These are phyloP conservation scores for Paracorniculantispora psalliotae DNA, from an alignment of 2,329 filamentous ascomycete genomes.

Conservation along the genomic window DNA sequence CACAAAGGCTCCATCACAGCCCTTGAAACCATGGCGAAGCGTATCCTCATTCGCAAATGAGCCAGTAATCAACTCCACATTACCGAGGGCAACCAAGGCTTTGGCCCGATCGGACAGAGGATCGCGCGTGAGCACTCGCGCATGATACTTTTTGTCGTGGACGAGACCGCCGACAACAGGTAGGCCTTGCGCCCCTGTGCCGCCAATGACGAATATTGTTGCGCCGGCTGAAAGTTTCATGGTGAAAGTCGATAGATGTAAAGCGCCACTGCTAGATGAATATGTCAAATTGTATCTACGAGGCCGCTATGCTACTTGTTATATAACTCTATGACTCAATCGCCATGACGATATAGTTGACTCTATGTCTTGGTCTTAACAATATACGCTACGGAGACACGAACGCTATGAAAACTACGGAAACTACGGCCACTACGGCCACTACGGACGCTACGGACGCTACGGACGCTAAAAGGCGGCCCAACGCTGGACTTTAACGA, in stretches of 20 bases:
- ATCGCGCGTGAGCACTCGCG: constrained; percentile 45
- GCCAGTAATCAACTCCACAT: constrained; percentile 43
- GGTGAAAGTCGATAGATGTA: neutral
- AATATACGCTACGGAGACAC: neutral
- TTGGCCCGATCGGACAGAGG: constrained; percentile 34
- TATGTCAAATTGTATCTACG: neutral
- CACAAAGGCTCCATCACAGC: constrained; percentile 44
- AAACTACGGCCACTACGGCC: neutral
- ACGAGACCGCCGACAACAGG: constrained; percentile 40
- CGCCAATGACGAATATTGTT: constrained; percentile 38
- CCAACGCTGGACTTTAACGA: too few species aligned
- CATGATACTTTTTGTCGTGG: constrained; percentile 36
- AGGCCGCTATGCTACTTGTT: neutral
- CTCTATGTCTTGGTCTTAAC: neutral
- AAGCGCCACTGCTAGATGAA: neutral
- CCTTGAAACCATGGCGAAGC: constrained; percentile 39
- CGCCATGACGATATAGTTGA: neutral
- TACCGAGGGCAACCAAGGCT: constrained; percentile 35
- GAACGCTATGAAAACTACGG: neutral
- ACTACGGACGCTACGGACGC: neutral
- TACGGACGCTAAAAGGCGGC: neutral
- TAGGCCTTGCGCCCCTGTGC: constrained; percentile 46
- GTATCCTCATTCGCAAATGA: constrained; percentile 40
- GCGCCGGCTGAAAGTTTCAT: neutral
- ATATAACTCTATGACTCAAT: neutral